A percentile compares a stretch with the other conserved stretches of the same genome.
Conservation (phyloP, 768 basidiomycete species). For the Lepiota venenata region DNA sequence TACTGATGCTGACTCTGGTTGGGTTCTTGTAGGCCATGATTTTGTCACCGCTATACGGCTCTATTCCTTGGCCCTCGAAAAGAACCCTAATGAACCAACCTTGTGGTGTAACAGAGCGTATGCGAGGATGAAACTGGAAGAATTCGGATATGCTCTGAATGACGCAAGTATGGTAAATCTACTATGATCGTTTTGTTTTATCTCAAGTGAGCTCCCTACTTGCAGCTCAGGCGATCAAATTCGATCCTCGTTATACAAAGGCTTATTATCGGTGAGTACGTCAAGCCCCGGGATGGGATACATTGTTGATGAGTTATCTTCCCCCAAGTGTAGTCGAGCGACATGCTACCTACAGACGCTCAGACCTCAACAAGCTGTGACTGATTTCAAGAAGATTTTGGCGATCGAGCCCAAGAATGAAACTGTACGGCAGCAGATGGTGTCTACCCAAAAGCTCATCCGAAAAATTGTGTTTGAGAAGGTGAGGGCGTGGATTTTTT, state of each 20-base stretch:
- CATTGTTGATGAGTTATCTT: background rate
- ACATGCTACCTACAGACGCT: slow-evolving; percentile 88
- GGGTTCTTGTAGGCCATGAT: slow-evolving; percentile 49
- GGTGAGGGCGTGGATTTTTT: slow-evolving; percentile 32
- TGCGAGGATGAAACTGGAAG: slow-evolving; percentile 87
- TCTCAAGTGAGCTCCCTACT: slow-evolving; percentile 5
- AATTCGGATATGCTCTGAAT: slow-evolving; percentile 87
- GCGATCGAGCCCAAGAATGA: slow-evolving; percentile 85
- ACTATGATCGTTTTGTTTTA: background rate
- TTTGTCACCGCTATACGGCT: slow-evolving; percentile 74
- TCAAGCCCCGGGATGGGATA: background rate
- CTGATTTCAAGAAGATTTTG: slow-evolving; percentile 85
- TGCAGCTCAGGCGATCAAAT: slow-evolving; percentile 78
- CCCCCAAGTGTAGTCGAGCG: slow-evolving; percentile 57
- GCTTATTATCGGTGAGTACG: slow-evolving; percentile 72
- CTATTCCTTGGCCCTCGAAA: slow-evolving; percentile 82
- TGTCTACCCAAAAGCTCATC: slow-evolving; percentile 88
- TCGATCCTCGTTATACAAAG: slow-evolving; percentile 90
- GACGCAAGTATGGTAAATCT: slow-evolving; percentile 69
- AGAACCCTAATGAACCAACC: slow-evolving; percentile 86
- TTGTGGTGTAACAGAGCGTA: slow-evolving; percentile 95
- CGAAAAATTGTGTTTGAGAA: slow-evolving; percentile 92
- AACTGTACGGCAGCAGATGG: slow-evolving; percentile 72
- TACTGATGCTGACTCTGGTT: slow-evolving; percentile 1
- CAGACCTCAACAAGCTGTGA: slow-evolving; percentile 80